Percentiles rank a stretch among this genome's conserved stretches.
phyloP scores from a whole-genome alignment of 257 asterid genomes.

The Prunella vulgaris region DNA sequence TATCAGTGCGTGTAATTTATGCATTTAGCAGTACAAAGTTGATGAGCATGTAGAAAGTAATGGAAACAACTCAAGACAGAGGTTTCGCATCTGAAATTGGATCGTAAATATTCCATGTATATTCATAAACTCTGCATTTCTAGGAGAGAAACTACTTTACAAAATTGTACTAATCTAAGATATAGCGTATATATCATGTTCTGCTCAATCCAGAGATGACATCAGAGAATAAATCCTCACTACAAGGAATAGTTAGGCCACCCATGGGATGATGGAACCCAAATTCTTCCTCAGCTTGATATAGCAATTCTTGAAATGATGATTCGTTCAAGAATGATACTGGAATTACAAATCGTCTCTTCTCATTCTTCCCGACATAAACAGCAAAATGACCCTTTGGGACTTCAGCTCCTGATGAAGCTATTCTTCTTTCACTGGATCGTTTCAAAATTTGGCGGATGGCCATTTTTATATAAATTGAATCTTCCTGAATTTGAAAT shows the following conservation, averaged over 20 bases:
- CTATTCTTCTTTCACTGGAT: neutral
- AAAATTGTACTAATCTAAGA: too few relatives aligned
- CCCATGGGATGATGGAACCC: conserved; percentile 27
- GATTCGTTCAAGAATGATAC: conserved; percentile 13
- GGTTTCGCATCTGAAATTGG: too few relatives aligned
- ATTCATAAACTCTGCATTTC: too few relatives aligned
- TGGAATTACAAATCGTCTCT: conserved; percentile 10
- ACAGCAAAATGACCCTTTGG: conserved; percentile 35
- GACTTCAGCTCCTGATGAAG: neutral
- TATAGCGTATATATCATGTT: neutral
- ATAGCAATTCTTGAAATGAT: conserved; percentile 15
- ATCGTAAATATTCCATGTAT: too few relatives aligned
- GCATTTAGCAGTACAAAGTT: neutral
- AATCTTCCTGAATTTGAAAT: neutral
- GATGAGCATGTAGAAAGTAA: neutral
- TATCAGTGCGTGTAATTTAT: neutral
- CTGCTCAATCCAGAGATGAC: conserved; percentile 28
- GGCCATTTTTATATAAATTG: neutral
- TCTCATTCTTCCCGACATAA: conserved; percentile 13
- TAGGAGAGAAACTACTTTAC: too few relatives aligned
- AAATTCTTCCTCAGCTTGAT: conserved; percentile 6
- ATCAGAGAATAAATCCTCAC: conserved; percentile 25
- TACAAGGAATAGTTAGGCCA: conserved; percentile 50
- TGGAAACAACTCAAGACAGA: too few relatives aligned
- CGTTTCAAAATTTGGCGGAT: conserved; percentile 4